These are phyloP conservation scores for Fraxinus dipetala DNA, from an alignment of 305 asterid genomes.

Conservation along the genomic window DNA sequence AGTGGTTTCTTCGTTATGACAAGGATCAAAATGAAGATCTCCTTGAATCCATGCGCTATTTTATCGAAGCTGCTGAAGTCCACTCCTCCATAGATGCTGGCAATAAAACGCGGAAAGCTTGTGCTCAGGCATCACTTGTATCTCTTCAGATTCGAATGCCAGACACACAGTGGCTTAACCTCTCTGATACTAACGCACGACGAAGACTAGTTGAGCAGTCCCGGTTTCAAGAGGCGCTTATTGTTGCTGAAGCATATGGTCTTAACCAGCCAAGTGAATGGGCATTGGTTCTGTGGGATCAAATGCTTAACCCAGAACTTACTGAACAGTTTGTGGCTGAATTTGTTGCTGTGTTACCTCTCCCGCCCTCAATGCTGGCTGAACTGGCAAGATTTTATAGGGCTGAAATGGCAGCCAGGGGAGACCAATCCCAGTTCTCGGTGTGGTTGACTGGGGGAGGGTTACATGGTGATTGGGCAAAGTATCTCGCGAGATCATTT, in stretches of 20 bases:
- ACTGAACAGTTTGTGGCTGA: slow-evolving; percentile 88
- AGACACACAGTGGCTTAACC: slow-evolving; percentile 79
- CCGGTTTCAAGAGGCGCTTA: slow-evolving; percentile 89
- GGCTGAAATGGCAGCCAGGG: slow-evolving; percentile 90
- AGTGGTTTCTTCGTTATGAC: slow-evolving; percentile 73
- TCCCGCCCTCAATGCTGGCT: slow-evolving; percentile 84
- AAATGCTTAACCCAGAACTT: slow-evolving; percentile 91
- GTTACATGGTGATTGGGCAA: slow-evolving; percentile 86
- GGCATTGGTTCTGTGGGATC: slow-evolving; percentile 98
- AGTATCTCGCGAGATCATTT: slow-evolving; percentile 78
- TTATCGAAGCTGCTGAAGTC: slow-evolving; percentile 89
- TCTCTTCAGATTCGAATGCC: slow-evolving; percentile 98
- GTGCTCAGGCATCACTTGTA: slow-evolving; percentile 93
- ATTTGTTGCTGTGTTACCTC: slow-evolving; percentile 88
- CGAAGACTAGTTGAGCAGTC: slow-evolving; percentile 81
- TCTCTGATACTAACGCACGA: slow-evolving; percentile 89
- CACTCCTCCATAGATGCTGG: slow-evolving; percentile 97
- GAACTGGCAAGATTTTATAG: slow-evolving; percentile 88
- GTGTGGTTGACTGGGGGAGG: slow-evolving; percentile 97
- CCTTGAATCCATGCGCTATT: slow-evolving; percentile 80
- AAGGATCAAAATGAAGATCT: slow-evolving; percentile 84
- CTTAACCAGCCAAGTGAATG: slow-evolving; percentile 96
- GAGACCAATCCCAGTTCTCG: slow-evolving; percentile 88
- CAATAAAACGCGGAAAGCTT: slow-evolving; percentile 71
- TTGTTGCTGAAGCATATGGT: slow-evolving; percentile 94